Evolutionary conservation across 2,329 filamentous ascomycete species (phyloP), one percentile per base, ranked within the genome.

Genomic region (Plectosphaerella plurivora): DNA sequence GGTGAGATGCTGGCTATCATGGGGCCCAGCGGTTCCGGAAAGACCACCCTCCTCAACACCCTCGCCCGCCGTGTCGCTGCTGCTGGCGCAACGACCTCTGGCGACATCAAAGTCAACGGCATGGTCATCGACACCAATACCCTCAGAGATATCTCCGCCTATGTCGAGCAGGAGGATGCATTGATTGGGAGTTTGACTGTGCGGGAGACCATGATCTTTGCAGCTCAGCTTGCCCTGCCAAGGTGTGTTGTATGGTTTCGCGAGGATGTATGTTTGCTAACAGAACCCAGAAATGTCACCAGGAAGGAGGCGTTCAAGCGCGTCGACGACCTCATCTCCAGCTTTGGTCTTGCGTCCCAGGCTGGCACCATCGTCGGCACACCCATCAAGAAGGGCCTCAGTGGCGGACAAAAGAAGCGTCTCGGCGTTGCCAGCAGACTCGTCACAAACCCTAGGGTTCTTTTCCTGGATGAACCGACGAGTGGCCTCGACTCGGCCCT

Each of bases 141-240:
- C 0, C 87, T 93, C 59, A 81, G 83, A 16, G 75, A 81, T 47
- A 75, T 93, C 48, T 87, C 82, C 51, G 83, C 83, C 46, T 95
- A 91, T 63, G 91, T 95, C 20, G 91, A 96, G 72, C 91, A 96
- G 67, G 89, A 95, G 58, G 91, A 96, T 73, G 86, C 89, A 1
- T 76, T 95, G 12, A 87, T 93, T 49, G 91, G 90, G 5, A 87
- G 87, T 0, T 73, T 95, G 57, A 95, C 90, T 0, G 88, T 93
- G 9, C 76, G 80, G 25, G 91, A 95, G 72, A 95, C 90, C 0
- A 71, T 96, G 55, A 73, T 84, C 56, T 95, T 95, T 66, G 87
- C 89, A 0, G 88, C 89, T 0, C 80, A 86, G 25, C 78, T 95
- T 70, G 18, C 59, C 1, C 51, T 60, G 3, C 58, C 59, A 4